These are phyloP conservation scores for Mesotaenium endlicherianum DNA, from an alignment of 139 green algal species.

Conservation along the genomic window DNA sequence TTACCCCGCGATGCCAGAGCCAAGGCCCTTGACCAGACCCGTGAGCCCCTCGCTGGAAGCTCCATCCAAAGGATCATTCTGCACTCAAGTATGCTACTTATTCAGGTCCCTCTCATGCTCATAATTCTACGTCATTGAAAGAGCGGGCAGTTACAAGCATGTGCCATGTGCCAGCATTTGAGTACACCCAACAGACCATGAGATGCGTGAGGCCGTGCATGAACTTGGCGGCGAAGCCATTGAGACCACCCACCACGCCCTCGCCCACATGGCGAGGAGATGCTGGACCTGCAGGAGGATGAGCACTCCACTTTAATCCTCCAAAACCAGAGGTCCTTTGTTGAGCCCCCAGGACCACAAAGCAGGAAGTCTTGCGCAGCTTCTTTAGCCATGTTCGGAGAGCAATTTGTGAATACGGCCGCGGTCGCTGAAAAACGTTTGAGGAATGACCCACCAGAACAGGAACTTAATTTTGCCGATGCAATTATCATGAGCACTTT, in stretches of 20 bases:
- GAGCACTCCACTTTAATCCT: too few species aligned
- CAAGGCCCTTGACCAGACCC: slow-evolving; percentile 1
- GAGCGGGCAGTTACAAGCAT: too few species aligned
- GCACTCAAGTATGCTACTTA: too few species aligned
- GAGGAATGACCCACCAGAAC: not conserved
- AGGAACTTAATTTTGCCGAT: not conserved
- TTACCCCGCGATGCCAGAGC: slow-evolving; percentile 2
- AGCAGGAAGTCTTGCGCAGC: not conserved
- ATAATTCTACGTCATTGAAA: too few species aligned
- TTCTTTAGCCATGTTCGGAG: not conserved
- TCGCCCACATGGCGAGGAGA: slow-evolving; percentile 15
- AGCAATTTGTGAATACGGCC: not conserved
- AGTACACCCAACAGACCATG: slow-evolving; percentile 1
- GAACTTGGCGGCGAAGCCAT: slow-evolving; percentile 18
- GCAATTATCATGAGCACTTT: not conserved
- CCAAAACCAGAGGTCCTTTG: not conserved
- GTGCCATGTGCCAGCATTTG: too few species aligned
- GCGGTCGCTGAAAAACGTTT: not conserved
- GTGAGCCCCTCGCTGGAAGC: slow-evolving; percentile 7
- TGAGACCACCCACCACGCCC: slow-evolving; percentile 3
- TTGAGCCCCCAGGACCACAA: not conserved
- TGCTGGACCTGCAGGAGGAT: not conserved
- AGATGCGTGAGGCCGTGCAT: slow-evolving; percentile 18
- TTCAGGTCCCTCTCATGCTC: too few species aligned
- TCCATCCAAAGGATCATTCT: slow-evolving; percentile 27